phyloP scores from a whole-genome alignment of 768 basidiomycete species.

The Gelatoporia subvermispora region DNA sequence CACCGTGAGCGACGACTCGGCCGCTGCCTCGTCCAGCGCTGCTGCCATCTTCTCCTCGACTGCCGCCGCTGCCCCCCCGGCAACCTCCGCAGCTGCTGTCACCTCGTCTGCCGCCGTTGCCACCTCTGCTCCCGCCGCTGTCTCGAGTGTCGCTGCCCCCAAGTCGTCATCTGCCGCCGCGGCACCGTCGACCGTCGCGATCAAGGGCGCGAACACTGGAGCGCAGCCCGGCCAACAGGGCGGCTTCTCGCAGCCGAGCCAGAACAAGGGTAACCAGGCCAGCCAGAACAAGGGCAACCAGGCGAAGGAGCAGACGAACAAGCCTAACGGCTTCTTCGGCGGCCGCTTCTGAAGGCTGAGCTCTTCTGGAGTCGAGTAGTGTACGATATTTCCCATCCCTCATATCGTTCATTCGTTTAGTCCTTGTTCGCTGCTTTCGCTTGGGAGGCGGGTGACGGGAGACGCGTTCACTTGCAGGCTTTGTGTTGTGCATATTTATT shows the following conservation, averaged over 20 bases:
- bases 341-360: no score
- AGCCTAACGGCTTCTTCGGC: no score
- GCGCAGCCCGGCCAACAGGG: conserved; percentile 9
- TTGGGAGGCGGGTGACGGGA: not conserved
- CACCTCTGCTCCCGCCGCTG: conserved; percentile 2
- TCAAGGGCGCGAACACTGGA: conserved; percentile 13
- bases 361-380: no score
- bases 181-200: conserved; percentile 5
- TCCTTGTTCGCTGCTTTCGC: not conserved
- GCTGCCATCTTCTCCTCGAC: conserved; percentile 2
- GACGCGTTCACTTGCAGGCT: not conserved
- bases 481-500: conserved; percentile 1
- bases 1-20: conserved; percentile 19
- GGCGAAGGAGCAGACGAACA: not conserved
- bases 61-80: conserved; percentile 4
- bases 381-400: no score
- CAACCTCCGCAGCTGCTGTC: not conserved
- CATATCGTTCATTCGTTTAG: no score
- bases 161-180: not conserved
- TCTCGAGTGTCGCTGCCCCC: no score
- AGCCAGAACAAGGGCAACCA: conserved; percentile 1
- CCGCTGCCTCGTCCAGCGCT: conserved; percentile 8
- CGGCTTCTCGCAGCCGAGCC: conserved; percentile 6
- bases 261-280: conserved; percentile 1
- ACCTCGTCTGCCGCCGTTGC: not conserved